These are phyloP conservation scores for Excoecaria agallocha DNA, from an alignment of 345 rosid genomes.

Conservation along the genomic window DNA sequence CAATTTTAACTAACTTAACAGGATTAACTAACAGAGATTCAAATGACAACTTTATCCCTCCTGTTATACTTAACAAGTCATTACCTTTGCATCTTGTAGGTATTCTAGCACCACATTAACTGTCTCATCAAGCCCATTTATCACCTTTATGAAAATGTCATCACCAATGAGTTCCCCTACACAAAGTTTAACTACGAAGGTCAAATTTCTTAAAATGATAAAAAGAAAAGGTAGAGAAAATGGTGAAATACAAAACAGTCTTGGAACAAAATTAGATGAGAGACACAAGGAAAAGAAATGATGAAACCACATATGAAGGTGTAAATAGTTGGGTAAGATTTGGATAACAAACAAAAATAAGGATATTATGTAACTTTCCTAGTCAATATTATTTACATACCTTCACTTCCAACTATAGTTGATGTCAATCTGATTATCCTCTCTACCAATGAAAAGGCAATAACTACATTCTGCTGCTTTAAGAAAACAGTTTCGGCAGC, in stretches of 20 bases:
- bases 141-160: conserved; percentile 47
- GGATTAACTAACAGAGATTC: too few relatives aligned
- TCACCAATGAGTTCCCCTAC: conserved; percentile 52
- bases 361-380: neutral
- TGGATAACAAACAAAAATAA: neutral
- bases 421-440: conserved; percentile 68
- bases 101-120: conserved; percentile 64
- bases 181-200: conserved; percentile 10
- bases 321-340: neutral
- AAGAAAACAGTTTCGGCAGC: conserved; percentile 43
- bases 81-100: conserved; percentile 87
- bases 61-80: too few relatives aligned
- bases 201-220: conserved; percentile 11
- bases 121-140: conserved; percentile 69
- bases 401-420: conserved; percentile 53
- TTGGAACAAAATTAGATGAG: neutral
- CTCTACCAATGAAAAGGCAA: conserved; percentile 76
- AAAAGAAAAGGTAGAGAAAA: neutral
- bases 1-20: too few relatives aligned
- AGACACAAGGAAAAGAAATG: neutral
- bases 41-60: too few relatives aligned
- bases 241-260: neutral
- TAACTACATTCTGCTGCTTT: conserved; percentile 63
- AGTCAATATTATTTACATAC: conserved; percentile 21
- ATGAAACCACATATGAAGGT: neutral